Evolutionary conservation across 1,284 basidiomycete species (phyloP).

Genomic region (Ustilago xerochloae): DNA sequence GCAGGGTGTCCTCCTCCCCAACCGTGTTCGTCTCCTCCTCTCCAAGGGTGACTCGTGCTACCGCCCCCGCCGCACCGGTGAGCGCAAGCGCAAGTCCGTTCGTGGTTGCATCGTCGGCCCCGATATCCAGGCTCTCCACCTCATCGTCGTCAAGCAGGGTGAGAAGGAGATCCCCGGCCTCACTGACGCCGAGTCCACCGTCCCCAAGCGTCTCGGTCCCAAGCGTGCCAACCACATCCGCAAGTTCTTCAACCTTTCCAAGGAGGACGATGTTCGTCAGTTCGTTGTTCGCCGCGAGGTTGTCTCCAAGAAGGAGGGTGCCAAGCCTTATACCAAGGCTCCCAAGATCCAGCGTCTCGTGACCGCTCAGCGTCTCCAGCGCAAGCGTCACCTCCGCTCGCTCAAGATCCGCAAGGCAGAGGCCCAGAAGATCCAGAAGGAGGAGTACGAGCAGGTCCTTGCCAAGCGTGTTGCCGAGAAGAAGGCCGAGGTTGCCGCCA

Average conservation of each 20-base stretch:
- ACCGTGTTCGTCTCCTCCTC: slow-evolving; percentile 94
- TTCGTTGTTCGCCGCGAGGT: slow-evolving; percentile 88
- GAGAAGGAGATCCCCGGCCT: slow-evolving; percentile 90
- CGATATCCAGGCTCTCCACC: slow-evolving; percentile 93
- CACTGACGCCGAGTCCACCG: slow-evolving; percentile 80
- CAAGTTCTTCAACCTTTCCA: slow-evolving; percentile 96
- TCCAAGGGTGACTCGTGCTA: slow-evolving; percentile 97
- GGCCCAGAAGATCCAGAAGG: slow-evolving; percentile 92
- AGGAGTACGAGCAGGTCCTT: slow-evolving; percentile 80
- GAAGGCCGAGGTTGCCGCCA: slow-evolving; percentile 73
- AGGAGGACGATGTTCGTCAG: slow-evolving; percentile 98
- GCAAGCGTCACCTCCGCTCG: slow-evolving; percentile 90
- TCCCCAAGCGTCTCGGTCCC: slow-evolving; percentile 94
- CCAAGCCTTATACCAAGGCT: slow-evolving; percentile 98
- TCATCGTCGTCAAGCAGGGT: slow-evolving; percentile 97
- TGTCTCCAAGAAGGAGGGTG: slow-evolving; percentile 88
- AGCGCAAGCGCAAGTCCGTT: slow-evolving; percentile 98
- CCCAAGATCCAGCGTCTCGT: slow-evolving; percentile 78
- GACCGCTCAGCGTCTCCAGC: slow-evolving; percentile 93
- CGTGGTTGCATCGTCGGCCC: slow-evolving; percentile 94
- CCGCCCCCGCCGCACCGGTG: slow-evolving; percentile 89
- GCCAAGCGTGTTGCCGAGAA: slow-evolving; percentile 92
- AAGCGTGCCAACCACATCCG: slow-evolving; percentile 81
- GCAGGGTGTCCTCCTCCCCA: slow-evolving; percentile 94
- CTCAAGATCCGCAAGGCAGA: slow-evolving; percentile 90